Evolutionary conservation across 202 grass and related monocot genomes (phyloP).

Genomic region (Schoenoplectus tabernaemontani): DNA sequence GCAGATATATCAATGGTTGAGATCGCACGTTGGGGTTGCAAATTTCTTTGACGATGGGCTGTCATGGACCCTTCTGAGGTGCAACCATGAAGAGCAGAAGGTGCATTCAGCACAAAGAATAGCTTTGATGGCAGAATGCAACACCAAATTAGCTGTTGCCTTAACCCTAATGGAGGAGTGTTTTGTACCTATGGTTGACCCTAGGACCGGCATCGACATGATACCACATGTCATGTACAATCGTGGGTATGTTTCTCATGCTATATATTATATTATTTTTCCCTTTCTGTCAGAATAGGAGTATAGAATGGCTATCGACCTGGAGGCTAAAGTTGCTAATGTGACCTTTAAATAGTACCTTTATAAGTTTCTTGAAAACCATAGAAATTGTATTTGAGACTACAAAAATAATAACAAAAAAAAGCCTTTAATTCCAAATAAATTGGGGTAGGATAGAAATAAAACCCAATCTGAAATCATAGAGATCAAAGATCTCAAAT

Average conservation of each 20-base stretch:
- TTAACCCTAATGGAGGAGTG: slow-evolving; percentile 95
- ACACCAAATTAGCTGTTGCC: slow-evolving; percentile 85
- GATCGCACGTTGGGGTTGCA: slow-evolving; percentile 43
- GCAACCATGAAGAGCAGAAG: slow-evolving; percentile 64
- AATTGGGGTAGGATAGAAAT: too few relatives aligned
- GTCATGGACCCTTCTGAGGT: slow-evolving; percentile 87
- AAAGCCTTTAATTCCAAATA: too few relatives aligned
- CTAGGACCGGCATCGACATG: slow-evolving; percentile 93
- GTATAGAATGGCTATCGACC: not conserved
- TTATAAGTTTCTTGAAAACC: not conserved
- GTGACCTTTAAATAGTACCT: not conserved
- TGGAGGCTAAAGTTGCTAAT: not conserved
- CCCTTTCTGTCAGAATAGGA: not conserved
- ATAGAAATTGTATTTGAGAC: not conserved
- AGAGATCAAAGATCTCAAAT: too few relatives aligned
- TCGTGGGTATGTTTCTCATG: slow-evolving; percentile 43
- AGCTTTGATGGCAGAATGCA: slow-evolving; percentile 63
- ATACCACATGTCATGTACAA: slow-evolving; percentile 97
- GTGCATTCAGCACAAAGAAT: slow-evolving; percentile 70
- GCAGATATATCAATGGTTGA: slow-evolving; percentile 66
- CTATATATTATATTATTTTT: not conserved
- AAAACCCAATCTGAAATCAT: too few relatives aligned
- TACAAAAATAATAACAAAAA: not conserved
- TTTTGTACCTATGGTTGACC: slow-evolving; percentile 93
- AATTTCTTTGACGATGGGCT: slow-evolving; percentile 66